phyloP scores from a whole-genome alignment of 1,284 basidiomycete species.

The Bondarzewia mesenterica region DNA sequence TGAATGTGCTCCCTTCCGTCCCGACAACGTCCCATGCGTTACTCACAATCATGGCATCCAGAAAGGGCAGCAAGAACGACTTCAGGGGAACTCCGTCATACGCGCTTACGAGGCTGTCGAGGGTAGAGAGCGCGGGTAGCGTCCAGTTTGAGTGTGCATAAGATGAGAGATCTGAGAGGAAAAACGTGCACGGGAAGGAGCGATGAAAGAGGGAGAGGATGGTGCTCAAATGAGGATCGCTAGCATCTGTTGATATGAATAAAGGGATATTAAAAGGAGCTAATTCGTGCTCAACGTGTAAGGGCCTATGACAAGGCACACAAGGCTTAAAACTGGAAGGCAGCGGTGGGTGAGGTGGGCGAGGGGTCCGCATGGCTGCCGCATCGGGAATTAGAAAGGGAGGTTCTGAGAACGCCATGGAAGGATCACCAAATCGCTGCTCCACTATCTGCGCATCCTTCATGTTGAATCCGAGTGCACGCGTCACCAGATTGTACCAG shows the following conservation, averaged over 20 bases:
- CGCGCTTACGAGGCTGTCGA: constrained; percentile 37
- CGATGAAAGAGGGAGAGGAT: constrained; percentile 39
- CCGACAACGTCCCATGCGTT: constrained; percentile 51
- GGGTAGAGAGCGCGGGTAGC: not conserved
- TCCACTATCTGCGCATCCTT: constrained; percentile 34
- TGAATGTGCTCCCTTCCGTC: constrained; percentile 68
- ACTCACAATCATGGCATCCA: constrained; percentile 64
- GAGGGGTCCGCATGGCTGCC: constrained; percentile 15
- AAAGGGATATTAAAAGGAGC: constrained; percentile 49
- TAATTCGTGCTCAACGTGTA: constrained; percentile 27
- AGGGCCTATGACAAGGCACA: constrained; percentile 25
- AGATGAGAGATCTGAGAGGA: constrained; percentile 35
- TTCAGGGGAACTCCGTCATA: constrained; percentile 46
- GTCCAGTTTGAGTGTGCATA: constrained; percentile 12
- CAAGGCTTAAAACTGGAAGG: constrained; percentile 14
- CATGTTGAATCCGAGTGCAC: constrained; percentile 30
- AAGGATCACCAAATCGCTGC: constrained; percentile 12
- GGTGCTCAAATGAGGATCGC: constrained; percentile 35
- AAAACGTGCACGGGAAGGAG: constrained; percentile 67
- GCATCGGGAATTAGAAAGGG: constrained; percentile 13
- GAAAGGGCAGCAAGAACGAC: constrained; percentile 39
- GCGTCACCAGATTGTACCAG: constrained; percentile 51
- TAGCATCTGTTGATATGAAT: constrained; percentile 65
- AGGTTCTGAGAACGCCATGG: constrained; percentile 10
- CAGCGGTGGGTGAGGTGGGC: constrained; percentile 16